phyloP scores from a whole-genome alignment of 768 basidiomycete species.

The Astraeus odoratus region DNA sequence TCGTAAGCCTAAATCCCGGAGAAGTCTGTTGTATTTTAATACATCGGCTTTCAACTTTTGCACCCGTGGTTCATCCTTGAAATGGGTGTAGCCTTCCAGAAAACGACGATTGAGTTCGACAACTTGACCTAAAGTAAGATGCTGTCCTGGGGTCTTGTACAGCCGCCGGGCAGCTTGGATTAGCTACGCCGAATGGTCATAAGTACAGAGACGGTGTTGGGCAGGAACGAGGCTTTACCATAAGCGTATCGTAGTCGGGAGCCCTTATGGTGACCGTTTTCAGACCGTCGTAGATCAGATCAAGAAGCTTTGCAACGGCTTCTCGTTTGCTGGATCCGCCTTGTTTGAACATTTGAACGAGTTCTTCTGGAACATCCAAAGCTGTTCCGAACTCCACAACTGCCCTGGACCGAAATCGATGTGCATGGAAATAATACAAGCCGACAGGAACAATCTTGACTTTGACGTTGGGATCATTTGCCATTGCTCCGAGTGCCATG shows the following conservation, averaged over 20 bases:
- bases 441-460: constrained; percentile 92
- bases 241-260: constrained; percentile 95
- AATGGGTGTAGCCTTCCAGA: constrained; percentile 86
- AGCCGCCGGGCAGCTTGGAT: constrained; percentile 92
- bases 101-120: constrained; percentile 92
- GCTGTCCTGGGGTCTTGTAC: constrained; percentile 91
- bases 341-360: constrained; percentile 84
- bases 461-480: constrained; percentile 73
- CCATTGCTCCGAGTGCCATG: constrained; percentile 98
- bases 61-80: constrained; percentile 88
- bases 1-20: constrained; percentile 84
- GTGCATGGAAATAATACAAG: constrained; percentile 66
- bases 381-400: constrained; percentile 96
- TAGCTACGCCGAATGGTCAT: constrained; percentile 47
- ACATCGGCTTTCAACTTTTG: constrained; percentile 75
- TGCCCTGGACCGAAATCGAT: constrained; percentile 90
- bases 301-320: constrained; percentile 82
- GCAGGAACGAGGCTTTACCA: constrained; percentile 49
- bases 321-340: constrained; percentile 86
- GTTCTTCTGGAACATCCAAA: constrained; percentile 83
- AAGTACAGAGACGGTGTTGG: constrained; percentile 3
- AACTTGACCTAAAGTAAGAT: constrained; percentile 90
- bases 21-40: constrained; percentile 80
- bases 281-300: constrained; percentile 86
- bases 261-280: constrained; percentile 95